Percentiles rank a stretch among this genome's conserved stretches.
These are phyloP conservation scores for Seiridium unicorne DNA, from an alignment of 2,329 filamentous ascomycete genomes.

Conservation along the genomic window DNA sequence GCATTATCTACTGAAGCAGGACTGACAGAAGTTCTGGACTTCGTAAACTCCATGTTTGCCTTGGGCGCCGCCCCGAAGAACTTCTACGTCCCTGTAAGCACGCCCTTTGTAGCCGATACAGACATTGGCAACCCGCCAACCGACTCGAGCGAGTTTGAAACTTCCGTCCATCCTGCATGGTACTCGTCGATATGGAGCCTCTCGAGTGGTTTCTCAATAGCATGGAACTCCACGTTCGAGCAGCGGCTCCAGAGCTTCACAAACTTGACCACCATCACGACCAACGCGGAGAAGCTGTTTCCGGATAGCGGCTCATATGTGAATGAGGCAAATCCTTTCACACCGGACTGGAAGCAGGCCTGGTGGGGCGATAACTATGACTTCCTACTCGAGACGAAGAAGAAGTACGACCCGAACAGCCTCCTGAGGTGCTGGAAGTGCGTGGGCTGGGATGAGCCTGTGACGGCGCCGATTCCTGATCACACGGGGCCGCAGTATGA, in stretches of 20 bases:
- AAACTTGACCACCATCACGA: slow-evolving; percentile 11
- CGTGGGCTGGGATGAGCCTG: slow-evolving; percentile 17
- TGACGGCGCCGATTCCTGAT: slow-evolving; percentile 13
- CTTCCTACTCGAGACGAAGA: slow-evolving; percentile 27
- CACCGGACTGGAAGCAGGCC: slow-evolving; percentile 29
- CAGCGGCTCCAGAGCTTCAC: slow-evolving; percentile 16
- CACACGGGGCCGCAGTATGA: neutral
- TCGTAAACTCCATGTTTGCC: slow-evolving; percentile 1
- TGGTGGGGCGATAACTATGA: slow-evolving; percentile 34
- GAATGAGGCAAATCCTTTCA: slow-evolving; percentile 36
- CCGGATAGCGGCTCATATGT: slow-evolving; percentile 33
- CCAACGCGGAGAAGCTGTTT: slow-evolving; percentile 13
- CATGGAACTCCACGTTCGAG: slow-evolving; percentile 17
- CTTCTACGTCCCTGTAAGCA: slow-evolving; percentile 17
- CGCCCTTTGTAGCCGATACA: slow-evolving; percentile 16
- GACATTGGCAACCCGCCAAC: neutral
- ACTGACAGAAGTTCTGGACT: slow-evolving; percentile 13
- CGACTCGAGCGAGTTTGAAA: neutral
- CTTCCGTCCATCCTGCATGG: slow-evolving; percentile 19
- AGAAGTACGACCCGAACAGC: slow-evolving; percentile 28
- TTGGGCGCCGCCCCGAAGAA: slow-evolving; percentile 15
- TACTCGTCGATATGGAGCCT: slow-evolving; percentile 18
- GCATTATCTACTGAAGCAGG: slow-evolving; percentile 16
- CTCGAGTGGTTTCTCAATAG: slow-evolving; percentile 9
- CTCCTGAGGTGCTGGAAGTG: slow-evolving; percentile 27